phyloP scores from a whole-genome alignment of 169 alveolate genomes.

The Plasmodium falciparum region DNA sequence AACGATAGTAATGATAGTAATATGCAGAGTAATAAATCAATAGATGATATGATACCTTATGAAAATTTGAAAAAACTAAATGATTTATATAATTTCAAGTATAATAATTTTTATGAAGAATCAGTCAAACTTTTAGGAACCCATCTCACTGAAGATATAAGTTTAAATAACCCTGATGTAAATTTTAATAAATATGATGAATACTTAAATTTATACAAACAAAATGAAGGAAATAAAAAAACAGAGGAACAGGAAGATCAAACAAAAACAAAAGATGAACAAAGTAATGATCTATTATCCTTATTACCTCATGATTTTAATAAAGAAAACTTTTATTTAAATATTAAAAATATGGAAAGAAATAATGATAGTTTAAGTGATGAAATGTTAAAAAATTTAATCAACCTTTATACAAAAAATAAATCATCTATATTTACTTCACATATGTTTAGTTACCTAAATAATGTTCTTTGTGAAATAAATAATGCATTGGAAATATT shows the following conservation, averaged over 20 bases:
- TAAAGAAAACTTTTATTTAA: neutral
- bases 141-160: neutral
- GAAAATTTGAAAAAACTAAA: neutral
- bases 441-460: slow-evolving; percentile 60
- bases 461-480: slow-evolving; percentile 66
- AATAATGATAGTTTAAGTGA: slow-evolving; percentile 53
- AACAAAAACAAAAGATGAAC: too few relatives aligned
- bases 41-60: neutral
- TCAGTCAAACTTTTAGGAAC: slow-evolving; percentile 8
- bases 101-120: neutral
- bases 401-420: slow-evolving; percentile 60
- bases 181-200: too few relatives aligned
- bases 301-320: too few relatives aligned
- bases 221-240: too few relatives aligned
- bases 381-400: slow-evolving; percentile 70
- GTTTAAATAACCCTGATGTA: too few relatives aligned
- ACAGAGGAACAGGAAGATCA: too few relatives aligned
- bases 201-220: too few relatives aligned
- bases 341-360: slow-evolving; percentile 14
- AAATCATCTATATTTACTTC: slow-evolving; percentile 75
- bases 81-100: neutral
- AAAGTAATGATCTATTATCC: too few relatives aligned
- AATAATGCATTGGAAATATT: slow-evolving; percentile 66
- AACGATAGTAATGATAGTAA: neutral
- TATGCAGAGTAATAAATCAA: neutral